Evolutionary conservation across 805 yeast species (phyloP), one percentile per base, ranked within the genome.

Genomic region (Scheffersomyces ergatensis): DNA sequence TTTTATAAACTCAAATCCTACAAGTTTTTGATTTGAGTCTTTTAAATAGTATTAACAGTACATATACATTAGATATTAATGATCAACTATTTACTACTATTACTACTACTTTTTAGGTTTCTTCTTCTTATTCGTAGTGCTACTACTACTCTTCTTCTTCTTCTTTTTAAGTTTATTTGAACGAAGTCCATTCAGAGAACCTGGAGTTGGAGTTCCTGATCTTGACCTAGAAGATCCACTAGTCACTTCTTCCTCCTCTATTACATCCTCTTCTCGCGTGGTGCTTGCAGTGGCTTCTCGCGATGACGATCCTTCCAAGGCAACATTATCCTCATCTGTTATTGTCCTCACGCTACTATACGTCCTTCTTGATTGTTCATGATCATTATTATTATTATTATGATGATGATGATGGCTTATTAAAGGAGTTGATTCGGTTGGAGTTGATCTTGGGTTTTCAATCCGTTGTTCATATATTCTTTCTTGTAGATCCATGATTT

Each of bases 401-500:
- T 14, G 5, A 37, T 37, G 29, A 20, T 35, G 35, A 14, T 21
- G 21, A 24, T 30, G 14, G 5, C 20, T 27, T 12, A 38, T 25
- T 18, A 44, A 44, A 9, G 47, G 47, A 9, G 44, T 34, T 14
- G 31, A 40, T 31, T 44, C 47, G 11, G 32, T 13, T 5, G 26
- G 17, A 15, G 33, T 24, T 11, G 14, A 3, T 6, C 2, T 15
- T 4, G 24, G 17, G 36, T 36, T 44, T 31, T 46, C 44, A 23
- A 42, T 45, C 30, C 48, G 46, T 29, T 51, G 61, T 39, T 65
- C 70, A 38, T 65, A 64, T 1, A 61, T 43, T 35, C 70, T 46
- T 46, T 62, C 59, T 34, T 65, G 44, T 39, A 60, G 49, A 38
- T 63, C 62, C 67, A 65, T 62, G 9, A 61, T 49, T 37, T 63